phyloP scores from a whole-genome alignment of 176 grass and related monocot genomes.

The Bolboschoenus planiculmis region DNA sequence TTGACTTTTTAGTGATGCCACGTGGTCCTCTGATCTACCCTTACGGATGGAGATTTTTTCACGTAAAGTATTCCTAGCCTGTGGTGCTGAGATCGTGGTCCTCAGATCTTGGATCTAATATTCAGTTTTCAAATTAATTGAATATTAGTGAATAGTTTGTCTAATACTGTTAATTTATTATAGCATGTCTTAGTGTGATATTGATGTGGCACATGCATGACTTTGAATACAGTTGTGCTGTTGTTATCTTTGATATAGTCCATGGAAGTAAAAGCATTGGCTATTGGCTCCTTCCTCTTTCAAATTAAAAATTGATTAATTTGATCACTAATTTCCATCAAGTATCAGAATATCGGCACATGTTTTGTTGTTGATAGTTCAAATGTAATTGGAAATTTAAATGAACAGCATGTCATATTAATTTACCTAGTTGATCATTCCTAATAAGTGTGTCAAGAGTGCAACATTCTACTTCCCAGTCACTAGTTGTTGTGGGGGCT shows the following conservation, averaged over 20 bases:
- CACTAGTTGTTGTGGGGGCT: no score
- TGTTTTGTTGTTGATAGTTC: background rate
- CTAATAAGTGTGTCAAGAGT: background rate
- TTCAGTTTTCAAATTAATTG: slow-evolving; percentile 2
- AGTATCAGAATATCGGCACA: background rate
- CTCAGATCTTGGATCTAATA: background rate
- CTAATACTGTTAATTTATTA: background rate
- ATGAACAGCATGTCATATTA: background rate
- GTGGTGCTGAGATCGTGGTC: slow-evolving; percentile 4
- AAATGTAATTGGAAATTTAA: background rate
- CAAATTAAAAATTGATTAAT: slow-evolving; percentile 3
- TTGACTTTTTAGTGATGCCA: background rate
- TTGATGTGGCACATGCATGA: background rate
- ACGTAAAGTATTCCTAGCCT: background rate
- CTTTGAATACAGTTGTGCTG: background rate
- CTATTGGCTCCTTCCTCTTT: background rate
- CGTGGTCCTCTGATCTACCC: background rate
- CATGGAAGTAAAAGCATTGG: background rate
- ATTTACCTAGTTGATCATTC: background rate
- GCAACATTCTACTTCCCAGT: no score
- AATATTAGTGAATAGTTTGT: slow-evolving; percentile 3
- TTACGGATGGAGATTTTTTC: background rate
- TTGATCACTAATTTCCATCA: background rate
- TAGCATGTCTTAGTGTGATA: background rate
- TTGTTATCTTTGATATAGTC: no score